Conservation (phyloP, 257 asterid species). For the Datura wrightii region DNA sequence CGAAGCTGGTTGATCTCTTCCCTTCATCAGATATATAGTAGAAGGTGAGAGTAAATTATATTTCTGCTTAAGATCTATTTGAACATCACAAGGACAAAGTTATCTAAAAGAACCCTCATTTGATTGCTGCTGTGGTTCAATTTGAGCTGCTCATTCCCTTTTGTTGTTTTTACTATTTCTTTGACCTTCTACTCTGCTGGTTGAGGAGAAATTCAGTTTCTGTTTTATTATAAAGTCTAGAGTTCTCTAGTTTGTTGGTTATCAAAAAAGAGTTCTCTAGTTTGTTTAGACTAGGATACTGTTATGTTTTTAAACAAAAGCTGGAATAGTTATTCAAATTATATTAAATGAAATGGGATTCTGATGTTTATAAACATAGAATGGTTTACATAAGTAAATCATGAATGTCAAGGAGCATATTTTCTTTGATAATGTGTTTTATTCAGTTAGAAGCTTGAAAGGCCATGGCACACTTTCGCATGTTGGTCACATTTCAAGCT, state of each 20-base stretch:
- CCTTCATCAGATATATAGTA: slow-evolving; percentile 96
- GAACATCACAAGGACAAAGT: slow-evolving; percentile 13
- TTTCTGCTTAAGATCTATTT: slow-evolving; percentile 39
- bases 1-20: slow-evolving; percentile 91
- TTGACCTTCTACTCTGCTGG: slow-evolving; percentile 15
- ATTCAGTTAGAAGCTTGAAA: slow-evolving; percentile 18
- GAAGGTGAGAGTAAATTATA: slow-evolving; percentile 69
- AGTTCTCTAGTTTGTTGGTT: not conserved
- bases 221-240: slow-evolving; percentile 6
- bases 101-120: not conserved
- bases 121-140: not conserved
- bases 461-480: not conserved
- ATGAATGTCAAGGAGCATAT: not conserved
- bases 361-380: slow-evolving; percentile 11
- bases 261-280: too few relatives aligned
- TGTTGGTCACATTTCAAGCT: slow-evolving; percentile 19
- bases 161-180: not conserved
- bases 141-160: slow-evolving; percentile 21
- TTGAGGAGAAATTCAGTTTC: not conserved
- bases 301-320: not conserved
- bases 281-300: not conserved
- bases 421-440: slow-evolving; percentile 4
- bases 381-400: slow-evolving; percentile 20
- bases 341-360: not conserved
- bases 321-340: not conserved